Evolutionary conservation across 106 monocot species (phyloP).

Genomic region (Ottelia alismoides): DNA sequence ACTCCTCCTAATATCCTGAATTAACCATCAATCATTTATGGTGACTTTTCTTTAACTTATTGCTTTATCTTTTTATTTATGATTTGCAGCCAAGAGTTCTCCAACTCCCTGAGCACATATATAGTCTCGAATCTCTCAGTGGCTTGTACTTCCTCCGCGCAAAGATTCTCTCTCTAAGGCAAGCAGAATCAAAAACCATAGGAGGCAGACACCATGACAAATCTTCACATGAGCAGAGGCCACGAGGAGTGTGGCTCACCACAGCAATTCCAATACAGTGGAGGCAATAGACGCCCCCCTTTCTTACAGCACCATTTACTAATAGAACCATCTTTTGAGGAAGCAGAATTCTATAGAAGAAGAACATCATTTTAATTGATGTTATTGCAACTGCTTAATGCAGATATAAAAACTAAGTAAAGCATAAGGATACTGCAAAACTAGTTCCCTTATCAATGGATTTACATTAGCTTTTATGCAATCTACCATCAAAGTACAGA

Average conservation of each 20-base stretch:
- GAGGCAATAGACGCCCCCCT: constrained; percentile 87
- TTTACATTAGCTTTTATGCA: constrained; percentile 30
- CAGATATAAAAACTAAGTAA: background rate
- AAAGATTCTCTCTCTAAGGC: background rate
- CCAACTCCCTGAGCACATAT: too few relatives aligned
- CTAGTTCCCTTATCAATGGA: constrained; percentile 27
- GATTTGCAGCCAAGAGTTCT: too few relatives aligned
- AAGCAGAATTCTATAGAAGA: constrained; percentile 45
- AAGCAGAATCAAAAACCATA: background rate
- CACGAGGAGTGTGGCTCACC: constrained; percentile 64
- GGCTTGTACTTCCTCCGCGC: constrained; percentile 28
- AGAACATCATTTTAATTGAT: too few relatives aligned
- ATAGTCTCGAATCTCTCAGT: constrained; percentile 92
- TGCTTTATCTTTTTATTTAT: too few relatives aligned
- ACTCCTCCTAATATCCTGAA: too few relatives aligned
- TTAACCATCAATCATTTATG: too few relatives aligned
- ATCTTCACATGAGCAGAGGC: constrained; percentile 79
- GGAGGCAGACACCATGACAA: background rate
- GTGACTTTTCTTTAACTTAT: too few relatives aligned
- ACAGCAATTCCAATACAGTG: constrained; percentile 62
- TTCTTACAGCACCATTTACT: constrained; percentile 87
- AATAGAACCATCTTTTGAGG: constrained; percentile 64
- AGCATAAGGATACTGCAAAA: constrained; percentile 27
- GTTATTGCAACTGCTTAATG: background rate
- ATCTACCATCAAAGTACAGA: too few relatives aligned